A percentile compares a stretch with the other conserved stretches of the same genome.
Conservation (phyloP, 2,329 filamentous ascomycete genomes). For the Geosmithia flava region DNA sequence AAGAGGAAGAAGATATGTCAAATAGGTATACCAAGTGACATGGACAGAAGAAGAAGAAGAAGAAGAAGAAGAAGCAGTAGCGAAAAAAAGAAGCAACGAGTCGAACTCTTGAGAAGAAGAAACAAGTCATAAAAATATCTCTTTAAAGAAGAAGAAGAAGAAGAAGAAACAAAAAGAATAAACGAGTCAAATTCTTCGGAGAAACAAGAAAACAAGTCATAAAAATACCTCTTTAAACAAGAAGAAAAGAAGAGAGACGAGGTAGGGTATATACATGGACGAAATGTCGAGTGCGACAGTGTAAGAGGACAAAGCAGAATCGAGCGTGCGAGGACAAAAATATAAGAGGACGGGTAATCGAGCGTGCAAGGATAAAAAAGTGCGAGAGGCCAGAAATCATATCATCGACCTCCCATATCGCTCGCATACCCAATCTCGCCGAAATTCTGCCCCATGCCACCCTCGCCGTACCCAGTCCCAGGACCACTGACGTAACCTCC, state of each 20-base stretch:
- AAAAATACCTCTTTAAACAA: not conserved
- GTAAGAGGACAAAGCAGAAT: not conserved
- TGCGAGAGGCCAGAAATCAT: not conserved
- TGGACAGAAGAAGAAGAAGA: too few species aligned
- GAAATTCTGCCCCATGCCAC: slow-evolving; percentile 41
- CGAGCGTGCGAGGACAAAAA: not conserved
- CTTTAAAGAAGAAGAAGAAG: too few species aligned
- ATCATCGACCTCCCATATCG: slow-evolving; percentile 34
- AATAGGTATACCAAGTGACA: not conserved
- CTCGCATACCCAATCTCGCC: slow-evolving; percentile 40
- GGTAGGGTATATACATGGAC: not conserved
- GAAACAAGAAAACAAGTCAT: too few species aligned
- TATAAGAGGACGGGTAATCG: not conserved
- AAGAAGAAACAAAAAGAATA: too few species aligned
- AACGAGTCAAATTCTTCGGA: too few species aligned
- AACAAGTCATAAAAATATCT: too few species aligned
- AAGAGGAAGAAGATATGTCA: not conserved
- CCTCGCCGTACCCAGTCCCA: slow-evolving; percentile 46
- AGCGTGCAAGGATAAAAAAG: not conserved
- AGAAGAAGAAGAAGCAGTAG: too few species aligned
- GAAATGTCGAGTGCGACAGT: too few species aligned
- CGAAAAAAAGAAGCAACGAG: too few species aligned
- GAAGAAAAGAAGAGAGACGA: not conserved
- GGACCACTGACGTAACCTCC: slow-evolving; percentile 54
- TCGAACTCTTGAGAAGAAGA: too few species aligned